These are phyloP conservation scores for Elaeagnus macrophylla DNA, from an alignment of 306 rosid genomes.

Conservation along the genomic window DNA sequence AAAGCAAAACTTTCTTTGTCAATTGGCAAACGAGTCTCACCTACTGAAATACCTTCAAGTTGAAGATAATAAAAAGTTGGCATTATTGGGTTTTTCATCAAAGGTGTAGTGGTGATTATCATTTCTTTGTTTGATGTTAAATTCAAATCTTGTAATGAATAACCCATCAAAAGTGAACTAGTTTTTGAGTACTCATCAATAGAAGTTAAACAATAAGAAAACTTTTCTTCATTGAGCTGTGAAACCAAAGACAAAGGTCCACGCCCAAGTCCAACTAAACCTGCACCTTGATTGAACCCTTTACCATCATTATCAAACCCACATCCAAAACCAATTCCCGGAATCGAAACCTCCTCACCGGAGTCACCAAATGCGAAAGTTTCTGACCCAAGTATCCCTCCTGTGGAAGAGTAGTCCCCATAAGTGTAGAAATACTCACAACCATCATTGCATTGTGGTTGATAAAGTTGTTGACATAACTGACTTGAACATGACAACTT, in stretches of 20 bases:
- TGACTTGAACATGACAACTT: slow-evolving; percentile 34
- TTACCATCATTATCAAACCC: slow-evolving; percentile 71
- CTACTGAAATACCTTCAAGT: slow-evolving; percentile 70
- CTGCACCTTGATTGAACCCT: slow-evolving; percentile 70
- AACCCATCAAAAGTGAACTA: slow-evolving; percentile 59
- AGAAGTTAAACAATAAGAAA: slow-evolving; percentile 70
- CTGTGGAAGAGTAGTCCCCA: slow-evolving; percentile 64
- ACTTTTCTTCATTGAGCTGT: slow-evolving; percentile 53
- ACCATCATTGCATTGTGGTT: slow-evolving; percentile 39
- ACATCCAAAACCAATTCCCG: slow-evolving; percentile 70
- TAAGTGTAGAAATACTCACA: slow-evolving; percentile 62
- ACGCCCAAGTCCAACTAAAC: slow-evolving; percentile 75
- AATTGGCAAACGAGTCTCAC: slow-evolving; percentile 34
- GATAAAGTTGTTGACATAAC: slow-evolving; percentile 45
- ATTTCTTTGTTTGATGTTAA: slow-evolving; percentile 2
- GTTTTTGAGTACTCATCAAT: slow-evolving; percentile 42
- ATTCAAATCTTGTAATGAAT: slow-evolving; percentile 31
- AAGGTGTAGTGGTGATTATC: slow-evolving; percentile 34
- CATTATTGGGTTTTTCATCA: slow-evolving; percentile 50
- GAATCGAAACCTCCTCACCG: slow-evolving; percentile 12
- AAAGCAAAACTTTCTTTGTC: slow-evolving; percentile 40
- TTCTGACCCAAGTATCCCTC: slow-evolving; percentile 57
- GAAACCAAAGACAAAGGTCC: slow-evolving; percentile 78
- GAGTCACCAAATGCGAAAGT: slow-evolving; percentile 59
- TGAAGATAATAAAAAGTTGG: slow-evolving; percentile 73